Percentiles rank a stretch among this genome's conserved stretches.
phyloP scores from a whole-genome alignment of 768 basidiomycete genomes.

The Dioszegia aurantiaca region DNA sequence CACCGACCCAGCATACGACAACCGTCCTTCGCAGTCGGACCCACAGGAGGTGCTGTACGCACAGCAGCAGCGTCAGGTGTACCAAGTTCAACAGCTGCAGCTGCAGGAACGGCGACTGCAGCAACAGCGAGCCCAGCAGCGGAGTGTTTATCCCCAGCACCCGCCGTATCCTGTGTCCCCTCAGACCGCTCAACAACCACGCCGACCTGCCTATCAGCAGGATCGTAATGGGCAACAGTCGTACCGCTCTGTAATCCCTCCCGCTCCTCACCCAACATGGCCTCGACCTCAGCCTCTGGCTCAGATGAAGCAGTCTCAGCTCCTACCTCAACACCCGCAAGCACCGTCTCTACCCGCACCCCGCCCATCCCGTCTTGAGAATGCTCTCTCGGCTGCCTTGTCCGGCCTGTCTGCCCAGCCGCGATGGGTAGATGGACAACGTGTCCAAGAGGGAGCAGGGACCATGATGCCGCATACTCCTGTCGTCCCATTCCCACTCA shows the following conservation, averaged over 20 bases:
- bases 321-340: neutral
- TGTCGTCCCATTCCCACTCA: conserved; percentile 18
- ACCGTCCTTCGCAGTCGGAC: neutral
- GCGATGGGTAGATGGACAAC: conserved; percentile 30
- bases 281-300: neutral
- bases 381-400: conserved; percentile 18
- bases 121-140: neutral
- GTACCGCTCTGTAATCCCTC: too few relatives aligned
- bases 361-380: conserved; percentile 2
- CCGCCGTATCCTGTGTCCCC: neutral
- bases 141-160: neutral
- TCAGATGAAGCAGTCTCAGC: too few relatives aligned
- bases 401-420: conserved; percentile 14
- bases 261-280: neutral
- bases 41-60: neutral
- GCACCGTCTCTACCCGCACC: conserved; percentile 4
- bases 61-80: conserved; percentile 4
- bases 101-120: neutral
- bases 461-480: conserved; percentile 21
- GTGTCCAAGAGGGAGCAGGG: neutral
- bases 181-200: neutral
- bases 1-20: too few relatives aligned
- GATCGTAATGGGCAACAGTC: too few relatives aligned
- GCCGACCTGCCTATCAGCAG: too few relatives aligned
- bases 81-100: neutral